Evolutionary conservation across 495 filamentous ascomycete species (phyloP).

Genomic region (Aspergillus campestris): DNA sequence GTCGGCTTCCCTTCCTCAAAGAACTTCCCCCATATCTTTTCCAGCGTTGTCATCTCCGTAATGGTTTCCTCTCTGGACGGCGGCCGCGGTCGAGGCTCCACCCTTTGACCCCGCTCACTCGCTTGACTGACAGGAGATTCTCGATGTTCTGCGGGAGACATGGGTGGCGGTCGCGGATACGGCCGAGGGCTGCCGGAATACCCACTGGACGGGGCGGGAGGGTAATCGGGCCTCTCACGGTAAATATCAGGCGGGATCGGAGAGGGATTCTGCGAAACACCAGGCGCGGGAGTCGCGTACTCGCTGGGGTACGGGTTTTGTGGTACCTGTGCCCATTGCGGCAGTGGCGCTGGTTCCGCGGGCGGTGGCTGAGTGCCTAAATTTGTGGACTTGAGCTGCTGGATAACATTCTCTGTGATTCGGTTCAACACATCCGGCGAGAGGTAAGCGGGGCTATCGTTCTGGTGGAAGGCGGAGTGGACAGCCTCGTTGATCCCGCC

Average conservation of each 20-base stretch:
- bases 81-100: constrained; percentile 32
- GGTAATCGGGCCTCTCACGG: constrained; percentile 30
- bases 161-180: constrained; percentile 14
- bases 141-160: constrained; percentile 15
- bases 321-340: constrained; percentile 19
- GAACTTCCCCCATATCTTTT: constrained; percentile 67
- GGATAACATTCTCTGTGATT: constrained; percentile 45
- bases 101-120: constrained; percentile 21
- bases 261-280: constrained; percentile 12
- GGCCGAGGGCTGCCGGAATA: constrained; percentile 18
- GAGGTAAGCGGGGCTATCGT: constrained; percentile 27
- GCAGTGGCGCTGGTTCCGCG: constrained; percentile 23
- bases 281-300: constrained; percentile 20
- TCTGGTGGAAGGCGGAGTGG: constrained; percentile 33
- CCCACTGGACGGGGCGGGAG: constrained; percentile 29
- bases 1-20: constrained; percentile 69
- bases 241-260: constrained; percentile 13
- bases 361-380: constrained; percentile 28
- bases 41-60: constrained; percentile 50
- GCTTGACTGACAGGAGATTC: constrained; percentile 28
- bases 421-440: constrained; percentile 44
- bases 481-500: constrained; percentile 43
- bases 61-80: constrained; percentile 38
- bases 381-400: constrained; percentile 41
- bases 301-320: constrained; percentile 21